Conservation (phyloP, 306 rosid species). For the Acmispon strigosus region DNA sequence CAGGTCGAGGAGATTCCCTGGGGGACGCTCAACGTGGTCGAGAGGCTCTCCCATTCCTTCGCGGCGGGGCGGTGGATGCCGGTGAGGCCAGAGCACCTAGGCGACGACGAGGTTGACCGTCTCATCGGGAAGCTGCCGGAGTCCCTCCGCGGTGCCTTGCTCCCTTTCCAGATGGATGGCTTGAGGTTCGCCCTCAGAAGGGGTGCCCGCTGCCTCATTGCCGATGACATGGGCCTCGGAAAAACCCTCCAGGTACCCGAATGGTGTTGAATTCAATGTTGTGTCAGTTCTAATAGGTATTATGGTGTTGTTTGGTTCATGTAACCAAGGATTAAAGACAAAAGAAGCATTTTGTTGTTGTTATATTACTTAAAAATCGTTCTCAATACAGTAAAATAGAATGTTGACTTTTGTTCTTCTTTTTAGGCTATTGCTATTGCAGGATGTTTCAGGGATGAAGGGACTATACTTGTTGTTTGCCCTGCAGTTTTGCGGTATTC, state of each 20-base stretch:
- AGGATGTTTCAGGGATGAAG: constrained; percentile 76
- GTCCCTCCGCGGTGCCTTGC: constrained; percentile 37
- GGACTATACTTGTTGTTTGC: constrained; percentile 81
- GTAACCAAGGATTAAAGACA: background rate
- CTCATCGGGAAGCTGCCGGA: constrained; percentile 57
- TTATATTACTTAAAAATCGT: background rate
- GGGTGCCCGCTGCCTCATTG: constrained; percentile 93
- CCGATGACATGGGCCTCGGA: constrained; percentile 96
- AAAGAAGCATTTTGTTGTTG: background rate
- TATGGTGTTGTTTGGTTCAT: background rate
- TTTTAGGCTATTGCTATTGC: constrained; percentile 89
- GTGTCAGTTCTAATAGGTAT: background rate
- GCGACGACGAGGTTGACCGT: constrained; percentile 62
- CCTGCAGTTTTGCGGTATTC: constrained; percentile 90
- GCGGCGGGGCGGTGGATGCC: constrained; percentile 53
- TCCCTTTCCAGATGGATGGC: constrained; percentile 89
- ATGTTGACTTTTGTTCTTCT: background rate
- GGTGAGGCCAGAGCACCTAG: constrained; percentile 65
- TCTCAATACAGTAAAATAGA: background rate
- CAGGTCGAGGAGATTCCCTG: constrained; percentile 81
- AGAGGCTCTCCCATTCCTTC: constrained; percentile 55
- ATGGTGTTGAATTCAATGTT: background rate
- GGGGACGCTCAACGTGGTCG: constrained; percentile 64
- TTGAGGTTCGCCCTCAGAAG: constrained; percentile 68
- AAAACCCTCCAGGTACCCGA: constrained; percentile 81